Evolutionary conservation across 768 basidiomycete species (phyloP).

Genomic region (Amyloporia xantha): DNA sequence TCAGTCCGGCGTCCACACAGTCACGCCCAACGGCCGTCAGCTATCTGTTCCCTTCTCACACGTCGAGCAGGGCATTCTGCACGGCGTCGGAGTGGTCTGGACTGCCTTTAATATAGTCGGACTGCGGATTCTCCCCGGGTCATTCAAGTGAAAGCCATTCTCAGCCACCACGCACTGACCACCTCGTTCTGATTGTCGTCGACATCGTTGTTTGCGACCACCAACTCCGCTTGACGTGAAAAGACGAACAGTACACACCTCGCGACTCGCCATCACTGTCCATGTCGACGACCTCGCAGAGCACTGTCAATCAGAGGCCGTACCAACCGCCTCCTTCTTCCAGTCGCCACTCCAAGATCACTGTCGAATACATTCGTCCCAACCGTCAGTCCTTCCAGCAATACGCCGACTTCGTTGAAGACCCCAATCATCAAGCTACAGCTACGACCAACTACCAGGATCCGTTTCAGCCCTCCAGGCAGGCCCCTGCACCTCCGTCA

Average conservation of each 20-base stretch:
- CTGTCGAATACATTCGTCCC: conserved; percentile 72
- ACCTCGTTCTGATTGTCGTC: conserved; percentile 5
- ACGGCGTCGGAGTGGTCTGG: neutral
- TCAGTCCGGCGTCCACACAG: neutral
- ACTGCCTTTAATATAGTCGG: neutral
- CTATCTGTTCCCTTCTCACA: neutral
- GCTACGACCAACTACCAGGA: conserved; percentile 37
- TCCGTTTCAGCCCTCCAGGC: conserved; percentile 38
- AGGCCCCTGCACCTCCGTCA: conserved; percentile 32
- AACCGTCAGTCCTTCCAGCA: conserved; percentile 73
- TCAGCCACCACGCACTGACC: neutral
- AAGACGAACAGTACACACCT: neutral
- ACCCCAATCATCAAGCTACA: conserved; percentile 51
- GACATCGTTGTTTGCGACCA: neutral
- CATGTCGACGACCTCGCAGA: conserved; percentile 30
- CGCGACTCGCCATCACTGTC: neutral
- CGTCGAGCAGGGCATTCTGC: neutral
- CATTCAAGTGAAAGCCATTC: neutral
- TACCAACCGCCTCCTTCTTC: conserved; percentile 27
- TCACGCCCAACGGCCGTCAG: neutral
- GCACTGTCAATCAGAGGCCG: conserved; percentile 42
- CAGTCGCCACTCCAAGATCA: conserved; percentile 44
- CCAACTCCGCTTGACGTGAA: neutral
- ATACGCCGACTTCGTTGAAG: conserved; percentile 64
- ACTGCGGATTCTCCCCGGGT: neutral